Evolutionary conservation across 139 green algal species (phyloP).

Genomic region (Tetradesmus lagerheimii): DNA sequence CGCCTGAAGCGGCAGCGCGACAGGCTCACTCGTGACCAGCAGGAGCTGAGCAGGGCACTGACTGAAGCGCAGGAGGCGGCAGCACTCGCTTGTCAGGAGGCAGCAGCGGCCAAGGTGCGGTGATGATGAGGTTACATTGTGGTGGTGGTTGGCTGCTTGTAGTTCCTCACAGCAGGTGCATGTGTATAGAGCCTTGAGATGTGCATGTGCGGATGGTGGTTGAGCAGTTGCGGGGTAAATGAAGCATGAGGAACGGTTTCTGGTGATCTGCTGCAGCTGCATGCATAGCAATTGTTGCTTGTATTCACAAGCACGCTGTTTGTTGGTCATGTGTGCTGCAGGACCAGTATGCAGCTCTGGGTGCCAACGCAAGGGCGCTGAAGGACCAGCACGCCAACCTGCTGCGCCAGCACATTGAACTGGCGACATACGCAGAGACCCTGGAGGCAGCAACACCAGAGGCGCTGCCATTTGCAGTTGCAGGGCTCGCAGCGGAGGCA

Average conservation of each 20-base stretch:
- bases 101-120: constrained; percentile 5
- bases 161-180: too few relatives aligned
- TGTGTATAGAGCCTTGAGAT: too few relatives aligned
- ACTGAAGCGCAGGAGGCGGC: not conserved
- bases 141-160: not conserved
- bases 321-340: not conserved
- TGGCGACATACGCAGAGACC: not conserved
- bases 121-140: too few relatives aligned
- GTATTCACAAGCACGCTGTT: not conserved
- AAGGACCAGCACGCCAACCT: constrained; percentile 26
- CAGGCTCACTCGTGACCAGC: constrained; percentile 18
- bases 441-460: constrained; percentile 9
- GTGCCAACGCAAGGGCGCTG: not conserved
- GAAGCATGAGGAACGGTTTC: too few relatives aligned
- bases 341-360: not conserved
- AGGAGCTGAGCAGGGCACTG: constrained; percentile 30
- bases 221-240: too few relatives aligned
- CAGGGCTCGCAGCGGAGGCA: not conserved
- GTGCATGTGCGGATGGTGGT: too few relatives aligned
- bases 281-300: not conserved
- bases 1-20: constrained; percentile 48
- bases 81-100: not conserved
- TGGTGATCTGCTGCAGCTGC: not conserved
- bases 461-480: not conserved
- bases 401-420: constrained; percentile 27